These are phyloP conservation scores for Ganoderma lingzhi DNA, from an alignment of 1,284 basidiomycete genomes.

Conservation along the genomic window DNA sequence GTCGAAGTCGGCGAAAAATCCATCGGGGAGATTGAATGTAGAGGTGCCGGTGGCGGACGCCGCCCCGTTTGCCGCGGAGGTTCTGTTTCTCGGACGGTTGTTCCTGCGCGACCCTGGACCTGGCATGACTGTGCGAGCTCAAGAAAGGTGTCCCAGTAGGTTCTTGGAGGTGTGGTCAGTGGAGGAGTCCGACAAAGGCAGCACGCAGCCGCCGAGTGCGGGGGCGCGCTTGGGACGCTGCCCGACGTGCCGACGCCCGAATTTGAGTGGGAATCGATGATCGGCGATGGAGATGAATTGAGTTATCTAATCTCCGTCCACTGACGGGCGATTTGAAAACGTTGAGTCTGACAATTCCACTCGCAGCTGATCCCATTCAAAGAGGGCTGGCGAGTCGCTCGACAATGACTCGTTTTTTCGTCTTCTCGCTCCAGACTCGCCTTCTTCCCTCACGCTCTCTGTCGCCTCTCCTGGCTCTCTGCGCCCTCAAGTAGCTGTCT, in stretches of 20 bases:
- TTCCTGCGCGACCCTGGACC: conserved; percentile 20
- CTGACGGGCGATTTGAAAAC: background rate
- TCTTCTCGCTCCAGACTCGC: conserved; percentile 11
- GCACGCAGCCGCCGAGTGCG: too few relatives aligned
- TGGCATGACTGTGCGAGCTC: conserved; percentile 13
- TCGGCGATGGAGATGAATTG: conserved; percentile 1
- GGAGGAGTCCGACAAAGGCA: too few relatives aligned
- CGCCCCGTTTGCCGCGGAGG: conserved; percentile 10
- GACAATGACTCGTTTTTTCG: conserved; percentile 22
- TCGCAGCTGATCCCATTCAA: conserved; percentile 3
- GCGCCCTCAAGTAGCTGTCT: background rate
- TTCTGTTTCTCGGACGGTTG: conserved; percentile 15
- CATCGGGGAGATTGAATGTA: conserved; percentile 32
- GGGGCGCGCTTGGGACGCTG: too few relatives aligned
- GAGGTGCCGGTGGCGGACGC: background rate
- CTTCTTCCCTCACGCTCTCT: background rate
- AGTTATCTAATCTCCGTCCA: conserved; percentile 26
- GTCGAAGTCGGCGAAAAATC: conserved; percentile 53
- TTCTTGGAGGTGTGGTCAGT: background rate
- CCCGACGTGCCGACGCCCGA: too few relatives aligned
- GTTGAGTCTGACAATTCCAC: background rate
- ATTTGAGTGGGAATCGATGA: too few relatives aligned
- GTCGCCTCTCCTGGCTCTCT: too few relatives aligned
- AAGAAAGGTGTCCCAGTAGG: background rate
- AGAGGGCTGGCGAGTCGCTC: background rate